Evolutionary conservation across 2,329 filamentous ascomycete genomes (phyloP).

Genomic region (Simplicillium sp.): DNA sequence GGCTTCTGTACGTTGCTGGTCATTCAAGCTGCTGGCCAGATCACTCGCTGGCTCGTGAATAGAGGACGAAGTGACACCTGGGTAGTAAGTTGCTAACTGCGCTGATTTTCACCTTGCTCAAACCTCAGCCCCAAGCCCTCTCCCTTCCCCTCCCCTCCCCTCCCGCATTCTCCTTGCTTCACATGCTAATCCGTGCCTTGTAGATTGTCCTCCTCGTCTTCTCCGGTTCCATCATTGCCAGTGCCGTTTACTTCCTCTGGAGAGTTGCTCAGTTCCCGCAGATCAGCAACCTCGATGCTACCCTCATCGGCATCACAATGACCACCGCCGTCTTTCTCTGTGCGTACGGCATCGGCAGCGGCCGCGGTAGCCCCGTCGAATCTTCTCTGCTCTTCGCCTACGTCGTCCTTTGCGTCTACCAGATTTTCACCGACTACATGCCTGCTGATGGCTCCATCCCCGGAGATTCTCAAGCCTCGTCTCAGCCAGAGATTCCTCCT

Average conservation of each 20-base stretch:
- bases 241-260: conserved; percentile 93
- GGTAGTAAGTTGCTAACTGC: conserved; percentile 57
- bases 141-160: neutral
- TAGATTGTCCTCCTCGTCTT: conserved; percentile 82
- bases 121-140: neutral
- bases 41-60: conserved; percentile 92
- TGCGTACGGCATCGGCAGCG: conserved; percentile 88
- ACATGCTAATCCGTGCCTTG: conserved; percentile 21
- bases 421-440: conserved; percentile 97
- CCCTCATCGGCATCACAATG: conserved; percentile 84
- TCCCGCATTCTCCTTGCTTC: too few relatives aligned
- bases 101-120: neutral
- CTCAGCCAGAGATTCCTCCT: conserved; percentile 87
- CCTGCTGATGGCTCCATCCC: conserved; percentile 59
- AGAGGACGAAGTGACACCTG: conserved; percentile 87
- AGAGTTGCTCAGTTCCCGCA: conserved; percentile 88
- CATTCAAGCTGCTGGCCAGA: conserved; percentile 89
- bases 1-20: conserved; percentile 95
- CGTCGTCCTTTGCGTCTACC: conserved; percentile 95
- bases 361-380: conserved; percentile 89
- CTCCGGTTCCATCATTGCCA: conserved; percentile 86
- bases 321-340: conserved; percentile 89
- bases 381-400: conserved; percentile 94
- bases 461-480: conserved; percentile 34
- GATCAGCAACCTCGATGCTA: conserved; percentile 85